Percentiles rank a stretch among this genome's conserved stretches.
phyloP scores from a whole-genome alignment of 2,329 filamentous ascomycete species.

The Cercospora nicotianae region DNA sequence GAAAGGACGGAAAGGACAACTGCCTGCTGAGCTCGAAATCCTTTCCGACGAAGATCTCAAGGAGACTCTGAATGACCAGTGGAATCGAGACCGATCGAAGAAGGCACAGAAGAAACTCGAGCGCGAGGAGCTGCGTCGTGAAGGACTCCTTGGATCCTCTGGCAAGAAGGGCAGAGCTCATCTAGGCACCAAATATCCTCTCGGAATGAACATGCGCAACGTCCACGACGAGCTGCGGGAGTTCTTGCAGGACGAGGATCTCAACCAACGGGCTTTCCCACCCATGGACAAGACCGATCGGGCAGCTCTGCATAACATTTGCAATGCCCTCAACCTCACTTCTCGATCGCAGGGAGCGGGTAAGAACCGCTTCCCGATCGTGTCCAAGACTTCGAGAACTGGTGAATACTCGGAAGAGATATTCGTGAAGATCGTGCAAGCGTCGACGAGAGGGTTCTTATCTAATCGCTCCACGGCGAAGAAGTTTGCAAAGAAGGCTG shows the following conservation, averaged over 20 bases:
- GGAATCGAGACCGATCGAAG: slow-evolving; percentile 48
- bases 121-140: slow-evolving; percentile 47
- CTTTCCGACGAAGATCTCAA: slow-evolving; percentile 49
- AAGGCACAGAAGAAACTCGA: slow-evolving; percentile 51
- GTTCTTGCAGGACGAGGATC: slow-evolving; percentile 66
- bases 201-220: slow-evolving; percentile 69
- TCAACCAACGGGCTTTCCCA: slow-evolving; percentile 70
- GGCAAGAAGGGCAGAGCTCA: slow-evolving; percentile 44
- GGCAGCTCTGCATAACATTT: slow-evolving; percentile 77
- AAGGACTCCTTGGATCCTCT: slow-evolving; percentile 43
- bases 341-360: slow-evolving; percentile 81
- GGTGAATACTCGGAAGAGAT: slow-evolving; percentile 57
- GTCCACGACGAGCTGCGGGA: slow-evolving; percentile 69
- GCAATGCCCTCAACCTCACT: slow-evolving; percentile 71
- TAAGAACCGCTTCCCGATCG: slow-evolving; percentile 69
- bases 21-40: slow-evolving; percentile 40
- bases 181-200: slow-evolving; percentile 68
- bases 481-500: slow-evolving; percentile 43
- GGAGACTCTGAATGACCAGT: slow-evolving; percentile 42
- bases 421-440: slow-evolving; percentile 46
- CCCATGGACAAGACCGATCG: slow-evolving; percentile 80
- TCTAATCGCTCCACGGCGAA: slow-evolving; percentile 27
- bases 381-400: slow-evolving; percentile 73
- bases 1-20: slow-evolving; percentile 59
- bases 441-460: slow-evolving; percentile 54